Evolutionary conservation across 345 rosid species (phyloP), one percentile per base, ranked within the genome.

Genomic region (Gossypioides kirkii): DNA sequence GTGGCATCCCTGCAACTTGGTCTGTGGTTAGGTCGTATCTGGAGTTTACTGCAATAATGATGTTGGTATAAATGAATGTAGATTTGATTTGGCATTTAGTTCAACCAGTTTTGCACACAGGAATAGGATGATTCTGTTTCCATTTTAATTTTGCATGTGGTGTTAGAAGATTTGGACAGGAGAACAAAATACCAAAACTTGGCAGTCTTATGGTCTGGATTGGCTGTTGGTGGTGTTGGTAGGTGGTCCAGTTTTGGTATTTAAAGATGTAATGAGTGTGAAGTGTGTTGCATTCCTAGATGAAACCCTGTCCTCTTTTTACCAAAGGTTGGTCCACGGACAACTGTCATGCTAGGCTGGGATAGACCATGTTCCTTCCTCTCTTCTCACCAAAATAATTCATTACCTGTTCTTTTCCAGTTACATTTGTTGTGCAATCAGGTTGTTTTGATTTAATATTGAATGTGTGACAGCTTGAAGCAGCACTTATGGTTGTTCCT

Each of bases 311-410:
- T 10, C 43, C 55, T 42, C 22, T 42, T 38, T 32, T 22, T 18
- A 43, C 74, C 17, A 22, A 4, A 56, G 66, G 43, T 43, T 23
- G 17, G 54, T 41, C 42, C 2, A 16, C 16, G 41, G 55, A 71
- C 66, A 72, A 66, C 43, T 72, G 74, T 22, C 17, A 72, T 22
- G 26, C 49, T 36, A 49, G 53, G 17, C 50, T 10, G 50, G 25
- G 59, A 54, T 10, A 18, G 22, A 54, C 25, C 59, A 18, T 5
- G 7, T 32, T 32, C 38, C 38, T 32, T 32, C 38, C 7, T 32
- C 38, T n/a, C n/a, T n/a, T n/a, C n/a, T n/a, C n/a, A n/a, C n/a
- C n/a, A 3, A 42, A 45, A 45, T 45, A 45, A 45, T 45, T 45
- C 1, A 45, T 10, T 8, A 45, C 10, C 49, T 8, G 45, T 61